Percentiles rank a stretch among this genome's conserved stretches.
phyloP scores from a whole-genome alignment of 2,329 filamentous ascomycete species.

The Xylaria sp. region DNA sequence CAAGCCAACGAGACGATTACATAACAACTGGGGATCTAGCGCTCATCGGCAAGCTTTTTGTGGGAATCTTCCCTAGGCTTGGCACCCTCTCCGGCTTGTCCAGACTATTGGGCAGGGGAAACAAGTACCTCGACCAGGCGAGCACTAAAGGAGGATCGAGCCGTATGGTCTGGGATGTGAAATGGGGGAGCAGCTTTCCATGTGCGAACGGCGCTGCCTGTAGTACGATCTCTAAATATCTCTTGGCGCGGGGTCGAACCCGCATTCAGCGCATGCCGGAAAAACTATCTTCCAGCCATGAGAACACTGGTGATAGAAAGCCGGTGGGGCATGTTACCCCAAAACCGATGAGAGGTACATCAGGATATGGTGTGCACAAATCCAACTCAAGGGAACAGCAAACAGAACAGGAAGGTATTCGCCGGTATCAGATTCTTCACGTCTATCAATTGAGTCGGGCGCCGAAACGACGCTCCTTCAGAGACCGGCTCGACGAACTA shows the following conservation, averaged over 20 bases:
- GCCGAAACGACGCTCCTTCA: neutral
- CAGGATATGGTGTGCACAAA: too few species aligned
- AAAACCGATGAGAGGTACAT: too few species aligned
- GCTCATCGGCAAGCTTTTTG: conserved; percentile 7
- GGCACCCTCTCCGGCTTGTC: conserved; percentile 15
- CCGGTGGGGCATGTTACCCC: too few species aligned
- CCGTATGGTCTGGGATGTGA: conserved; percentile 43
- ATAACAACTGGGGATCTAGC: conserved; percentile 21
- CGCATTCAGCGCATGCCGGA: conserved; percentile 2
- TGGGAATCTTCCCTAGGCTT: conserved; percentile 16
- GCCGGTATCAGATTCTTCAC: conserved; percentile 9
- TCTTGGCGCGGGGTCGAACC: conserved; percentile 5
- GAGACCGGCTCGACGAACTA: neutral
- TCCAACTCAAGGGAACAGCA: too few species aligned
- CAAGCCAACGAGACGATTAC: conserved; percentile 22
- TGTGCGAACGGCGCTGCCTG: conserved; percentile 45
- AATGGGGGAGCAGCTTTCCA: conserved; percentile 46
- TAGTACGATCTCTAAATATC: conserved; percentile 32
- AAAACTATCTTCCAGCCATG: neutral
- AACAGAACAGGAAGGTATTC: neutral
- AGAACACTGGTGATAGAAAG: neutral
- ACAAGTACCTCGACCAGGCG: conserved; percentile 18
- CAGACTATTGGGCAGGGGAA: conserved; percentile 2
- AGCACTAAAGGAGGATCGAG: conserved; percentile 19
- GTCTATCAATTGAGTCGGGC: neutral